Evolutionary conservation across 208 protist genomes (phyloP).

Genomic region (Wallacemonas sp.): DNA sequence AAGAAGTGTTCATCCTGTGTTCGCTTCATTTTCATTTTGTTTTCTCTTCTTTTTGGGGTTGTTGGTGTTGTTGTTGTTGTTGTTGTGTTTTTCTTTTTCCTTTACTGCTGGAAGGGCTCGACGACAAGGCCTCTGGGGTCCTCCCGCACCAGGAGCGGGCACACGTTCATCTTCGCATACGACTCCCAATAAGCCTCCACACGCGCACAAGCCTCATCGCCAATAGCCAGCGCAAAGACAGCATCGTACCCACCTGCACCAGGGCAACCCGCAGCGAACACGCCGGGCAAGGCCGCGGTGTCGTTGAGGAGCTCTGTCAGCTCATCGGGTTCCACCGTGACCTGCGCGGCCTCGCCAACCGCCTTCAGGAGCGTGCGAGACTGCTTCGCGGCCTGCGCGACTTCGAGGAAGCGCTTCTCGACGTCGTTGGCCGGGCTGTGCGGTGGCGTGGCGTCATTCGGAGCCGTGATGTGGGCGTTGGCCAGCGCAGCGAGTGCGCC

Average conservation of each 20-base stretch:
- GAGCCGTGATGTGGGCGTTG: slow-evolving; percentile 9
- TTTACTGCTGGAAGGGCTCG: slow-evolving; percentile 1
- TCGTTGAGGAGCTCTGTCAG: slow-evolving; percentile 82
- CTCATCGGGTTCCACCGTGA: slow-evolving; percentile 87
- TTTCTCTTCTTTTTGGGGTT: slow-evolving; percentile 5
- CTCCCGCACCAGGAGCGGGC: slow-evolving; percentile 80
- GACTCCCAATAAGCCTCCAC: slow-evolving; percentile 81
- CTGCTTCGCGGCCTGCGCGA: slow-evolving; percentile 33
- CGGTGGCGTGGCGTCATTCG: background rate
- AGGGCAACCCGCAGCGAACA: slow-evolving; percentile 92
- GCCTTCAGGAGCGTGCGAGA: slow-evolving; percentile 57
- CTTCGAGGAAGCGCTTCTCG: slow-evolving; percentile 45
- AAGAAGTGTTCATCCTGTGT: too few relatives aligned
- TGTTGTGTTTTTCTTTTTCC: slow-evolving; percentile 2
- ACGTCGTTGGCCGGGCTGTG: slow-evolving; percentile 17
- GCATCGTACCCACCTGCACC: slow-evolving; percentile 95
- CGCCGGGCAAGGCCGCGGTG: slow-evolving; percentile 81
- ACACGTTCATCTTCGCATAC: slow-evolving; percentile 61
- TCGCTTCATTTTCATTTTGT: slow-evolving; percentile 7
- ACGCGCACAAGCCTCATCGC: slow-evolving; percentile 41
- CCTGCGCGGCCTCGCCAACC: slow-evolving; percentile 81
- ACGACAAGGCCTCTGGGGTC: slow-evolving; percentile 67
- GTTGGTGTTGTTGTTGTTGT: slow-evolving; percentile 7
- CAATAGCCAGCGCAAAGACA: slow-evolving; percentile 87
- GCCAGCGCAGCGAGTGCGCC: slow-evolving; percentile 29